Conservation (phyloP, 768 basidiomycete species). For the Cystobasidium ongulense region DNA sequence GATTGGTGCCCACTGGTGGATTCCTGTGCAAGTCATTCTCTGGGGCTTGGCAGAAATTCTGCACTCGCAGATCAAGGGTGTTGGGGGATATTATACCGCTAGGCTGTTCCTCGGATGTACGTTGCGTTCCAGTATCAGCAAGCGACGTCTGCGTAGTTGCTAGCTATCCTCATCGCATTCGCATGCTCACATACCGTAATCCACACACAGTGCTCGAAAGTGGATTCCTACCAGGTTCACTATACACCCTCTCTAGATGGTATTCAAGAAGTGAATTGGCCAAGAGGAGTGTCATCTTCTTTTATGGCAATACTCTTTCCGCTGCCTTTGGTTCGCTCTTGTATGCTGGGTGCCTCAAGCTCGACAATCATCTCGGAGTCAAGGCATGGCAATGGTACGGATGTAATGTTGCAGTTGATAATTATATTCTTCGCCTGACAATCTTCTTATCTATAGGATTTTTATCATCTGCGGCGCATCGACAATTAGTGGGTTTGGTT, state of each 20-base stretch:
- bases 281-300: slow-evolving; percentile 14
- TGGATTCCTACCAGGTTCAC: slow-evolving; percentile 17
- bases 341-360: neutral
- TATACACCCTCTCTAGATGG: slow-evolving; percentile 18
- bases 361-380: neutral
- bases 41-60: slow-evolving; percentile 15
- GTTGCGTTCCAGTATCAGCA: too few species aligned
- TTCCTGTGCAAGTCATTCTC: slow-evolving; percentile 5
- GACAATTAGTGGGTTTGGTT: slow-evolving; percentile 7
- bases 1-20: slow-evolving; percentile 26
- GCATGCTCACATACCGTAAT: too few species aligned
- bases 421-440: neutral
- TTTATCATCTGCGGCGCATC: slow-evolving; percentile 19
- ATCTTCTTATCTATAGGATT: neutral
- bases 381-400: slow-evolving; percentile 21
- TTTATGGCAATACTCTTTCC: neutral
- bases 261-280: slow-evolving; percentile 7
- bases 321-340: slow-evolving; percentile 14
- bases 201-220: neutral
- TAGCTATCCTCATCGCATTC: too few species aligned
- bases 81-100: neutral
- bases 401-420: too few species aligned
- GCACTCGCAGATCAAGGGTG: slow-evolving; percentile 12
- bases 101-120: slow-evolving; percentile 6
- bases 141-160: too few species aligned